Base-by-base conservation (phyloP, 495 filamentous ascomycete genomes). In the Daldinia loculata region DNA sequence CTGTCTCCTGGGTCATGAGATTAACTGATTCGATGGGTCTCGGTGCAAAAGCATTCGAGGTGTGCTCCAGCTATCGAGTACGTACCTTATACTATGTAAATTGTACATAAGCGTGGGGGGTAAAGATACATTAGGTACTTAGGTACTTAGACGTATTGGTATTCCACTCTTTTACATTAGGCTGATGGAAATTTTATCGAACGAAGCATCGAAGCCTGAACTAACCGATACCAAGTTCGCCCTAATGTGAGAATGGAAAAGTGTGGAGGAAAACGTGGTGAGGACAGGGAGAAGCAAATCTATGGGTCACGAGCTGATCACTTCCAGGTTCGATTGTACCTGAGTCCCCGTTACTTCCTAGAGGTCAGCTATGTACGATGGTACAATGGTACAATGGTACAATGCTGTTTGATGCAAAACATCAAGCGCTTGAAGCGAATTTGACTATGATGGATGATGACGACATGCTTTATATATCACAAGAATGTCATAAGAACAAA, bases 241-340 rank as follows among this genome's bases (percentile, higher is more conserved):
- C 70, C 66, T 69, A 63, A 60, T 34, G 55, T 61, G 45, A 66
- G 50, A 69, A 61, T 55, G 61, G 65, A 36, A 69, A 69, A 59
- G 55, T 67, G 63, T 61, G 69, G 69, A 67, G 70, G 65, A 73
- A 69, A 73, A 73, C 65, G 70, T 72, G 70, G 70, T 60, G 30
- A 29, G 51, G 39, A 61, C 64, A 64, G 50, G 56, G 56, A 62
- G 52, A 53, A 55, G 48, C 24, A 45, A 67, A 61, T 65, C 45
- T 61, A 52, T 63, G 70, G 65, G 70, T 66, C 70, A 66, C 51
- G 41, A 73, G 70, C n/a, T 65, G 65, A 72, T 72, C 69, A 63
- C 45, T 63, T 59, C 60, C 61, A 2, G 59, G 36, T 68, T 52
- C 50, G 43, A 62, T 39, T 48, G 48, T 64, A 66, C 57, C 61